These are phyloP conservation scores for Russula sp. DNA, from an alignment of 768 basidiomycete genomes.

Conservation along the genomic window DNA sequence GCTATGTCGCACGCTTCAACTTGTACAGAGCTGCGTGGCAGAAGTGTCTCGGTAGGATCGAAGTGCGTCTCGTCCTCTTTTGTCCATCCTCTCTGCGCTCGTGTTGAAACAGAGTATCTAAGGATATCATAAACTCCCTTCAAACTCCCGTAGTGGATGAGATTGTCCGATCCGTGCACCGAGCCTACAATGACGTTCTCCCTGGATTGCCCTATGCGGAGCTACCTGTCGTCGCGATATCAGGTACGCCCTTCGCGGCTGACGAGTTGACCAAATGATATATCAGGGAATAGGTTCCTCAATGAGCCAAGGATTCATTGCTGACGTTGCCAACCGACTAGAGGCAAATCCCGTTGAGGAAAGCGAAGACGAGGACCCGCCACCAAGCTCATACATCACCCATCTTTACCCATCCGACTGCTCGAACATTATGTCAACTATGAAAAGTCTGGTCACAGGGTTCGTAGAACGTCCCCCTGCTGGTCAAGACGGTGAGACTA, in stretches of 20 bases:
- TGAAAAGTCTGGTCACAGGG: conserved; percentile 29
- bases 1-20: conserved; percentile 23
- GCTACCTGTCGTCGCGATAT: conserved; percentile 28
- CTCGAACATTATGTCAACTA: conserved; percentile 26
- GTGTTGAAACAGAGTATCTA: conserved; percentile 4
- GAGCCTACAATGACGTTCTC: conserved; percentile 29
- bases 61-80: conserved; percentile 17
- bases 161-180: conserved; percentile 25
- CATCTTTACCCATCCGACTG: conserved; percentile 29
- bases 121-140: conserved; percentile 23
- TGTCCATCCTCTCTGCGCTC: not conserved
- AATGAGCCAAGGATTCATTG: conserved; percentile 22
- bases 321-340: conserved; percentile 18
- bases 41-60: conserved; percentile 25
- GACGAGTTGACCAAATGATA: not conserved
- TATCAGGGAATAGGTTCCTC: conserved; percentile 17
- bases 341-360: conserved; percentile 13
- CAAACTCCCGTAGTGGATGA: conserved; percentile 24
- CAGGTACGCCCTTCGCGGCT: conserved; percentile 17
- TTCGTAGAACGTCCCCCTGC: conserved; percentile 27
- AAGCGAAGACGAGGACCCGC: conserved; percentile 9
- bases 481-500: conserved; percentile 28
- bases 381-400: conserved; percentile 18
- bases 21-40: conserved; percentile 28
- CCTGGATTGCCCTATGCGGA: conserved; percentile 31